Conservation (phyloP, 192 early-diverging fungal species). For the Coemansia sp. region DNA sequence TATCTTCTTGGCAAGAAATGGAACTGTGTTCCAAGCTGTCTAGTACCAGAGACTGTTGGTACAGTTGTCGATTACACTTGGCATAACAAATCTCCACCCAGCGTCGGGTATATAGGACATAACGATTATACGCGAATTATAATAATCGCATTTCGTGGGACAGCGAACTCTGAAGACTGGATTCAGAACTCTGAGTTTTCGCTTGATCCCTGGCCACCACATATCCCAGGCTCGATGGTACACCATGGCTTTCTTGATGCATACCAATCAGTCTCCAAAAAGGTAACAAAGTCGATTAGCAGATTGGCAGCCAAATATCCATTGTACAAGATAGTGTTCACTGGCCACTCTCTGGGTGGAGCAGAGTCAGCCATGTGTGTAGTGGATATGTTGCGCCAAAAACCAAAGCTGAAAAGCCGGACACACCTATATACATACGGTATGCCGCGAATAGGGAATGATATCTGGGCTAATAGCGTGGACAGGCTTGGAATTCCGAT, state of each 20-base stretch:
- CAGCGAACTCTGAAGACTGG: conserved; percentile 38
- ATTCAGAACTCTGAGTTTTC: conserved; percentile 49
- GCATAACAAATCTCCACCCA: conserved; percentile 36
- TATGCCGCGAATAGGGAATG: conserved; percentile 49
- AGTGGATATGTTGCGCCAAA: conserved; percentile 24
- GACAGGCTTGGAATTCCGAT: conserved; percentile 26
- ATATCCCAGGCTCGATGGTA: conserved; percentile 47
- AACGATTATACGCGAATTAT: conserved; percentile 33
- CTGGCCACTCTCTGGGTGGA: conserved; percentile 55
- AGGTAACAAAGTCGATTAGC: conserved; percentile 16
- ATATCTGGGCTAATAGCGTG: conserved; percentile 36
- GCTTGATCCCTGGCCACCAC: conserved; percentile 45
- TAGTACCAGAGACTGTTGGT: conserved; percentile 22
- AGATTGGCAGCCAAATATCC: conserved; percentile 25
- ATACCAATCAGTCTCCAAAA: conserved; percentile 36
- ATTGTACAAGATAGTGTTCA: conserved; percentile 47
- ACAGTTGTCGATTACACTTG: conserved; percentile 45
- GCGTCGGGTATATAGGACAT: conserved; percentile 42
- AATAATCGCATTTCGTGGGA: conserved; percentile 40
- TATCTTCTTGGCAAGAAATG: conserved; percentile 24
- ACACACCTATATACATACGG: conserved; percentile 51
- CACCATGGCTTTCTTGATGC: conserved; percentile 50
- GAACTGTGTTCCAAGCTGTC: conserved; percentile 34
- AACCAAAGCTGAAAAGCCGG: conserved; percentile 30
- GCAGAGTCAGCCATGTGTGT: conserved; percentile 47